Evolutionary conservation across 139 green algal species (phyloP), one percentile per base, ranked within the genome.

Genomic region (Ettlia oleoabundans): DNA sequence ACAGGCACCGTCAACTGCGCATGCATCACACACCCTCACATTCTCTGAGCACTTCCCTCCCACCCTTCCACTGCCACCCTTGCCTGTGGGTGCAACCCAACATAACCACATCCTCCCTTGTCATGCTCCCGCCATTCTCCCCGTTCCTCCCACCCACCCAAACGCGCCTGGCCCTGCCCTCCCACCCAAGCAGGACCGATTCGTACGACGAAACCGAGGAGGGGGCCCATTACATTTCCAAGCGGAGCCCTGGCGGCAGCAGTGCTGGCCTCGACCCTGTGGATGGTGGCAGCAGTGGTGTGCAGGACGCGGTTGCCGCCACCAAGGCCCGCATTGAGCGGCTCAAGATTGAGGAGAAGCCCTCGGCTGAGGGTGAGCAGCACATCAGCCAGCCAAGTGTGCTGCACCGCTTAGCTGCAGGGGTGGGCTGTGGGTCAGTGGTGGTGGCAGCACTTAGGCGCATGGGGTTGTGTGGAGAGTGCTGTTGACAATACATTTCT

Each of bases 311-410:
- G 6, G 85, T 95, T 37, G 90, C 92, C 70, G 93, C 92, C 5
- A 96, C 89, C 0, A 83, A 84, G n/a, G 87, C 83, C 64, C 89
- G 93, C 26, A 96, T 96, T 42, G 91, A 93, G 65, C 55, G 77
- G 40, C 86, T 97, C 32, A 91, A 88, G 81, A 63, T 87, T 35
- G 89, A 78, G 42, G 68, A 69, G 3, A 69, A 51, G 42, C 82
- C 21, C 42, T 77, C 51, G n/a, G 79, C 58, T 40, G 68, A 75
- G 5, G 63, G 77, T 77, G 63, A 51, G 47, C 62, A 22, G 62
- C n/a, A n/a, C n/a, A n/a, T n/a, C n/a, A n/a, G n/a, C n/a, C n/a
- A 68, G 62, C 26, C 3, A 22, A 6, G 3, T 40, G 3, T 68
- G 62, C 26, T 68, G 62, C 6, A 10, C 62, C 62, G 33, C 30